These are phyloP conservation scores for Microcyclosporella mali DNA, from an alignment of 2,329 filamentous ascomycete species.

Conservation along the genomic window DNA sequence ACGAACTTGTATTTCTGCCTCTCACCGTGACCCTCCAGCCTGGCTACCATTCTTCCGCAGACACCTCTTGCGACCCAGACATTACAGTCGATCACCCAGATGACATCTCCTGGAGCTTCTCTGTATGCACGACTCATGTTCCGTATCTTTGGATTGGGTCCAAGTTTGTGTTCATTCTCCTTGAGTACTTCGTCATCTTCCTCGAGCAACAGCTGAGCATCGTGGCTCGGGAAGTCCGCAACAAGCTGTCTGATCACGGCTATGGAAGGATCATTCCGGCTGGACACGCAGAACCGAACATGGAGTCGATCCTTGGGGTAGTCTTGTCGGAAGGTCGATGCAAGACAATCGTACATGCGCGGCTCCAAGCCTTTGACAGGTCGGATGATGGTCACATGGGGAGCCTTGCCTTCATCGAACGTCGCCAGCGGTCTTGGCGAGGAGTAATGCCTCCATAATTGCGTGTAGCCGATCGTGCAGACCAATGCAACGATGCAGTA, in stretches of 20 bases:
- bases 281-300: conserved; percentile 75
- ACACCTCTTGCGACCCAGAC: conserved; percentile 81
- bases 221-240: conserved; percentile 63
- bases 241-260: conserved; percentile 66
- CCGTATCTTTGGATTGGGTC: conserved; percentile 96
- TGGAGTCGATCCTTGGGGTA: conserved; percentile 73
- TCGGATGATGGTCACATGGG: conserved; percentile 83
- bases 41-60: conserved; percentile 82
- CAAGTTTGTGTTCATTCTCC: conserved; percentile 52
- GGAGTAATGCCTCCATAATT: conserved; percentile 54
- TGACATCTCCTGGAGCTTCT: conserved; percentile 76
- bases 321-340: conserved; percentile 72
- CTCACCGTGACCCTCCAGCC: conserved; percentile 63
- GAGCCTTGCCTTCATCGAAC: conserved; percentile 45
- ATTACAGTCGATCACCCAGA: conserved; percentile 97
- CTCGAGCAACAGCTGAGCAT: conserved; percentile 72
- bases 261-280: conserved; percentile 67
- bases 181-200: conserved; percentile 69
- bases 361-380: conserved; percentile 91
- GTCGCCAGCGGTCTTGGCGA: conserved; percentile 27
- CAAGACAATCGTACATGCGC: conserved; percentile 84
- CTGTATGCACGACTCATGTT: conserved; percentile 92
- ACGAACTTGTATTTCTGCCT: conserved; percentile 70
- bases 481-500: conserved; percentile 48
- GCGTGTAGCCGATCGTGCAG: conserved; percentile 52